Evolutionary conservation across 1,284 basidiomycete species (phyloP), one percentile per base, ranked within the genome.

Genomic region (Sporisorium iseilematis-ciliati): DNA sequence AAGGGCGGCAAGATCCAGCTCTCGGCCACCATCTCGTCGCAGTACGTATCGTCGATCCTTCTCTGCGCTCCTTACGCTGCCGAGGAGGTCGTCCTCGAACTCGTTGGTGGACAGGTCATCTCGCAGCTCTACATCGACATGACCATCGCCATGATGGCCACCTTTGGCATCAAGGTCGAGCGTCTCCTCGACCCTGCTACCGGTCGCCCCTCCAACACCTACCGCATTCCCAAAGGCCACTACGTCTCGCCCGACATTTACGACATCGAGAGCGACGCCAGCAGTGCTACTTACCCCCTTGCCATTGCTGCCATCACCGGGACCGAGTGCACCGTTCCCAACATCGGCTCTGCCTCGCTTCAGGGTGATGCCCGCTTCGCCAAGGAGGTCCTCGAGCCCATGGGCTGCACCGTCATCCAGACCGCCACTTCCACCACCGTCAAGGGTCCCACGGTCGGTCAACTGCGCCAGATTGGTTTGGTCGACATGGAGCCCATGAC

Each of bases 401-500:
- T 99, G 96, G 96, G 96, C 3, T 98, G 96, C 84, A 88, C 87
- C 18, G 95, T 99, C 49, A 88, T 90, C 25, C 97, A 99, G 87
- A 96, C 94, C 0, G 90, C 89, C 48, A 92, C 90, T 0, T 91
- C 92, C 85, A 98, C 96, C 31, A 97, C 93, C n/a, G 95, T 99
- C 45, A 91, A 89, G 0, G 97, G 96, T 0, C 95, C 96, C 2
- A 90, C 92, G 0, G 86, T 91, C 21, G 93, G 94, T 2, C 87
- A 90, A 78, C 89, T 99, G 50, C 90, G 91, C 69, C 93, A 93
- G 7, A 89, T 97, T 55, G 93, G 93, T 41, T 89, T 91, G 77
- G 91, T 98, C 25, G 95, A 99, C 85, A 99, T 99, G 97, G 95
- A 97, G 87, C 91, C 92, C n/a, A 99, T 99, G 96, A 99, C 97